Base-by-base conservation (phyloP, 2,329 filamentous ascomycete genomes). In the Eutypa lata region DNA sequence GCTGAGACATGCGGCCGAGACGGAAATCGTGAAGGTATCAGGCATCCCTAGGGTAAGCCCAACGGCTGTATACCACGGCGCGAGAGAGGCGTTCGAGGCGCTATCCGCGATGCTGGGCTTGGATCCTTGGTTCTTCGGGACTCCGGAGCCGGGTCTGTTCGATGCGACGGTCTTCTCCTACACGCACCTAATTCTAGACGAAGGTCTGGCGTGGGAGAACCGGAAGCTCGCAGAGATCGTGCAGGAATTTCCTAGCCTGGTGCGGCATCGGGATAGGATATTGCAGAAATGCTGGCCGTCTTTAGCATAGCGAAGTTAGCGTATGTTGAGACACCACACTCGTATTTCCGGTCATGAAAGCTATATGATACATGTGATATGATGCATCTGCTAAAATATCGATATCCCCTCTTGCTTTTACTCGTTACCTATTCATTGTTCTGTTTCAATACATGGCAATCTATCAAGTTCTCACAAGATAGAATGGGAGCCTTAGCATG, bases 121-220 rank as follows among this genome's bases (percentile, higher is more conserved):
- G 11, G 61, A 66, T 2, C 61, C 50, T 7, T 83, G 78, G 77
- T 83, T 83, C 66, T 81, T 81, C 52, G 74, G 66, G 22, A 63
- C 55, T 66, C 68, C 53, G 48, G 69, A 28, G 67, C 90, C 93
- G 0, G 84, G 86, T 0, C 66, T 93, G 22, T 93, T 97, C 61
- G 94, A 99, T 71, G 92, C 93, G 7, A 85, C 84, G 50, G 83
- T 97, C 2, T 97, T 97, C 72, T 86, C 91, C 3, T 99, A 97
- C 70, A 92, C 90, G 0, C 84, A 95, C 69, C 75, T 96, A 48
- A 76, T 97, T 49, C 72, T 96, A 49, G 84, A 89, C 54, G 78
- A 84, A 64, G 55, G 56, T 7, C 57, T 91, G 58, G 75, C 72
- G 1, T 92, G 89, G 89, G 75, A 74, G 53, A 83, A 89, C 52